Evolutionary conservation across 352 stramenopile species (phyloP), one percentile per base, ranked within the genome.

Genomic region (Globisporangium barbulae): DNA sequence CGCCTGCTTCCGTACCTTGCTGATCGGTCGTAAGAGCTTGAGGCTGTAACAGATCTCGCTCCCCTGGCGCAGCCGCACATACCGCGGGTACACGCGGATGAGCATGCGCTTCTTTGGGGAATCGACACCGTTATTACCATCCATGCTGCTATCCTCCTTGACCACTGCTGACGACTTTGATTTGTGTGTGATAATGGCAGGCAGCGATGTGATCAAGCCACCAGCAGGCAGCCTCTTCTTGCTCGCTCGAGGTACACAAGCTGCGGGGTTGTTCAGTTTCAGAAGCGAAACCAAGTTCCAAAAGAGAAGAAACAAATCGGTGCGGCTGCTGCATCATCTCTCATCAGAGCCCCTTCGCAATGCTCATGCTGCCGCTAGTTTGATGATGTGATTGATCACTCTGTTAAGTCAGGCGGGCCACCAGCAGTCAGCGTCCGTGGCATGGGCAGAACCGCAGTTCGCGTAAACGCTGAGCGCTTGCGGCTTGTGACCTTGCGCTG

Each of bases 41-140:
- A 92, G 55, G 33, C 72, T 71, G 60, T 90, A 91, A 25, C 73
- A 73, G 58, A 87, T 88, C 49, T 88, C 78, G 22, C 78, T 83
- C 8, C 80, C 80, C 42, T 88, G 81, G 0, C 79, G 79, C 28
- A 93, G 65, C 13, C 79, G 83, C 9, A 89, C 69, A 63, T 86
- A 89, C 22, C 81, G 76, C 3, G 79, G 77, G 22, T 73, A 76
- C n/a, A 90, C 74, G 13, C 73, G 75, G 7, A 88, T 69, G 48
- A 87, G 70, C 60, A 81, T 67, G 19, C 71, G 65, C 57, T 78
- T 82, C 53, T 70, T 79, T 17, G 61, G 49, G 31, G 39, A 31
- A 54, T 75, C 69, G 21, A 67, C 49, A 12, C 54, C 59, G 35
- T 41, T 41, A 13, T 53, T 48, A 39, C 59, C 44, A 7, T 57